A percentile compares a stretch with the other conserved stretches of the same genome.
These are phyloP conservation scores for Chaetomium fimeti DNA, from an alignment of 495 filamentous ascomycete species.

Conservation along the genomic window DNA sequence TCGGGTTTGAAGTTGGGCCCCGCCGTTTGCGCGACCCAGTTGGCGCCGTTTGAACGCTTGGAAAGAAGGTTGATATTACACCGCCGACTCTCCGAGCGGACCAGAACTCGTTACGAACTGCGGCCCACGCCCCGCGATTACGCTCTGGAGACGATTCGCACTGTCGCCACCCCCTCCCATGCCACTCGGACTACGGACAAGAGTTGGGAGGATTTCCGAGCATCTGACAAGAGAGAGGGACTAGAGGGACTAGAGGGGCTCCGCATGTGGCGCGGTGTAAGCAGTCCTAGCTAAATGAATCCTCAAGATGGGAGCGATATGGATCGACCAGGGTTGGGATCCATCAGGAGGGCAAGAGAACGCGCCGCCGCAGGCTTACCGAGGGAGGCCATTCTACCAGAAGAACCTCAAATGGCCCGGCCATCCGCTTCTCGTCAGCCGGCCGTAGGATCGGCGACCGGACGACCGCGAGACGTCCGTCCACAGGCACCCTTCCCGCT, in stretches of 20 bases:
- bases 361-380: constrained; percentile 37
- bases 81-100: constrained; percentile 20
- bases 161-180: constrained; percentile 30
- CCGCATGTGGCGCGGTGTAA: constrained; percentile 31
- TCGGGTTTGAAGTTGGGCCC: constrained; percentile 30
- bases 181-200: constrained; percentile 27
- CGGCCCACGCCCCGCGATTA: constrained; percentile 9
- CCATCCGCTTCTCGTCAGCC: constrained; percentile 43
- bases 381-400: constrained; percentile 30
- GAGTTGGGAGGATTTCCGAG: constrained; percentile 29
- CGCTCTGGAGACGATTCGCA: constrained; percentile 26
- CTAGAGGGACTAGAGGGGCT: background rate
- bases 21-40: constrained; percentile 31
- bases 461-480: constrained; percentile 34
- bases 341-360: constrained; percentile 49
- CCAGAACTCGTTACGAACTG: constrained; percentile 16
- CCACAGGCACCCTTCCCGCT: constrained; percentile 39
- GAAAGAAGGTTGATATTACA: constrained; percentile 23
- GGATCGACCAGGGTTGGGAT: constrained; percentile 45
- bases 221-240: constrained; percentile 23
- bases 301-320: constrained; percentile 49
- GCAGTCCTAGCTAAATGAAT: constrained; percentile 47
- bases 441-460: constrained; percentile 34
- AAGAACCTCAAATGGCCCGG: constrained; percentile 52
- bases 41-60: constrained; percentile 22